A percentile compares a stretch with the other conserved stretches of the same genome.
These are phyloP conservation scores for Chlamydomonas schloesseri DNA, from an alignment of 139 green algal genomes.

Conservation along the genomic window DNA sequence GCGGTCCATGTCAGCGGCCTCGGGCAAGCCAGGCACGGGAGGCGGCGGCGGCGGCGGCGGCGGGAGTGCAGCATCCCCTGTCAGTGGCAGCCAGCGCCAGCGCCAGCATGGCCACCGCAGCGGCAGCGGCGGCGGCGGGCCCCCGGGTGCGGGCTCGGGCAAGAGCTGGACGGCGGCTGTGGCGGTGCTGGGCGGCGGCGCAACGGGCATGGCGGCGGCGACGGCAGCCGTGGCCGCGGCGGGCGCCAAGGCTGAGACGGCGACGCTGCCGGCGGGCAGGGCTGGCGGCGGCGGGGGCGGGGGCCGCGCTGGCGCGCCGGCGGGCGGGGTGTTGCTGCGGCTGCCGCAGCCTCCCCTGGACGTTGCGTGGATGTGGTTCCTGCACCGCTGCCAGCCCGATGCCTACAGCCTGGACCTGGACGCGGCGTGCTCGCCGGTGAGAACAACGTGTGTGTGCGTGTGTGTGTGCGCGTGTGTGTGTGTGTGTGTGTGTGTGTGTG, in stretches of 20 bases:
- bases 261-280: background rate
- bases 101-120: background rate
- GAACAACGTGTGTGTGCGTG: background rate
- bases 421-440: background rate
- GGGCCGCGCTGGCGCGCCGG: background rate
- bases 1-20: too few relatives aligned
- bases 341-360: constrained; percentile 21
- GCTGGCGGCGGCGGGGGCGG: background rate
- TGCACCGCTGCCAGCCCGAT: constrained; percentile 21
- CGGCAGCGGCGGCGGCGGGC: background rate
- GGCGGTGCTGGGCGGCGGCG: too few relatives aligned
- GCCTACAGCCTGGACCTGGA: background rate
- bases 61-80: background rate
- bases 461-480: too few relatives aligned
- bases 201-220: too few relatives aligned
- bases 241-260: too few relatives aligned
- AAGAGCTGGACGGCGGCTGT: background rate
- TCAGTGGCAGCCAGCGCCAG: background rate
- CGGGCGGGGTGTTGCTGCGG: background rate
- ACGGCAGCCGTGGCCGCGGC: too few relatives aligned
- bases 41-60: too few relatives aligned
- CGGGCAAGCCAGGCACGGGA: too few relatives aligned
- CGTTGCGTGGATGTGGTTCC: constrained; percentile 21
- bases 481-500: too few relatives aligned
- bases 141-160: background rate